Evolutionary conservation across 2,329 filamentous ascomycete species (phyloP), one percentile per base, ranked within the genome.

Genomic region (Fusarium sp.): DNA sequence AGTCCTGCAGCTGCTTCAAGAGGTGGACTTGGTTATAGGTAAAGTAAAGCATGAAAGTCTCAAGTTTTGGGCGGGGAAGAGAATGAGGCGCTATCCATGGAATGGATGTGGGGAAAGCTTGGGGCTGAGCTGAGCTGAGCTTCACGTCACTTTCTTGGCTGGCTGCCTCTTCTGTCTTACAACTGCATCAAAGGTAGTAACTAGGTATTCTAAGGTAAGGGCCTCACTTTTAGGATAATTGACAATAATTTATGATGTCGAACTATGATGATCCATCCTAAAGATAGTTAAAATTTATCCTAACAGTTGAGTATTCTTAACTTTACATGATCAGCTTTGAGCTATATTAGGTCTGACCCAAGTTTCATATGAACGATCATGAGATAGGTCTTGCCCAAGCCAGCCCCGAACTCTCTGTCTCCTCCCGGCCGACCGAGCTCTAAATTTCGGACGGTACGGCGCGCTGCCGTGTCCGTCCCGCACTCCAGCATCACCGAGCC

Each of bases 61-160:
- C 49, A 56, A 49, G 53, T 56, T 62, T 59, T 66, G 53, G 55
- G 69, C 61, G 69, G 66, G 70, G 65, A 67, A 69, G 55, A 55
- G 56, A 59, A 58, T 53, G 67, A 63, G 29, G 56, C 59, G 63
- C 50, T 51, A 64, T 58, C 51, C 43, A 55, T 66, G 69, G 64
- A 56, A 47, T 45, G 58, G 23, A 46, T 51, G 57, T 69, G 65
- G 55, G 49, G 50, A 69, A 58, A 47, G 56, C 47, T 57, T 15
- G 63, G 47, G 49, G 62, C 54, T 46, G 46, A 25, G 46, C 46
- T 51, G 57, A 37, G 45, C 27, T 11, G 40, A 43, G 56, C 58
- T 46, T 43, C 53, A 62, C 48, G 39, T 62, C 46, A 54, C 47
- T 48, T 47, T 45, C 37, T 58, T 57, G 45, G 50, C 47, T 43